Percentiles rank a stretch among this genome's conserved stretches.
Conservation (phyloP, 148 eudicot species). For the Rhododendron vialii region DNA sequence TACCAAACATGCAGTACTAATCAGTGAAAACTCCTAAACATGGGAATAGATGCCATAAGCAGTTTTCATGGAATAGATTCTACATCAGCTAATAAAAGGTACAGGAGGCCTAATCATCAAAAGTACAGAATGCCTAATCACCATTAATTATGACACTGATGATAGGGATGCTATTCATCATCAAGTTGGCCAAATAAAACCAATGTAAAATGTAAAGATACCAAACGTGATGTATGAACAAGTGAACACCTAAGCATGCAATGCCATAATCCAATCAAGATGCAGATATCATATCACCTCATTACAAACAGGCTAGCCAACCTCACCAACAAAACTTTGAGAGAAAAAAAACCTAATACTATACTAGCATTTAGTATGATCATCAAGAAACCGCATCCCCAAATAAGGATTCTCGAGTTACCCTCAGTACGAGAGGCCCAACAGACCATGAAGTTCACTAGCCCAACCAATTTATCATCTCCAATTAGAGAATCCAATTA, state of each 20-base stretch:
- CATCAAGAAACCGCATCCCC: neutral
- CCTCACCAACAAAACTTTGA: neutral
- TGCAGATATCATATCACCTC: neutral
- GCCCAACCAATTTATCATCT: neutral
- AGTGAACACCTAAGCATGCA: neutral
- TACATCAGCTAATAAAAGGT: neutral
- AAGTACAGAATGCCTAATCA: neutral
- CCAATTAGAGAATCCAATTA: neutral
- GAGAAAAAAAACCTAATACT: neutral
- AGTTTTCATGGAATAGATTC: neutral
- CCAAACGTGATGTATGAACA: neutral
- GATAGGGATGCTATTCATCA: too few relatives aligned
- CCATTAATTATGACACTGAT: neutral
- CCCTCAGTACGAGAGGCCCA: neutral
- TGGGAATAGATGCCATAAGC: neutral
- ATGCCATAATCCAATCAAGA: neutral
- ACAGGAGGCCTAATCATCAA: neutral
- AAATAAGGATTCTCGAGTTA: neutral
- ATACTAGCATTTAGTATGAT: neutral
- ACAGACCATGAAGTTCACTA: neutral
- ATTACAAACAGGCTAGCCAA: neutral
- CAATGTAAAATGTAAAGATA: too few relatives aligned
- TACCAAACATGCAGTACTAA: neutral
- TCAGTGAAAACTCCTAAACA: neutral
- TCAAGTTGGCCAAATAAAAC: too few relatives aligned